Percentiles rank a stretch among this genome's conserved stretches.
phyloP scores from a whole-genome alignment of 257 asterid genomes.

The Fraxinus cuspidata region DNA sequence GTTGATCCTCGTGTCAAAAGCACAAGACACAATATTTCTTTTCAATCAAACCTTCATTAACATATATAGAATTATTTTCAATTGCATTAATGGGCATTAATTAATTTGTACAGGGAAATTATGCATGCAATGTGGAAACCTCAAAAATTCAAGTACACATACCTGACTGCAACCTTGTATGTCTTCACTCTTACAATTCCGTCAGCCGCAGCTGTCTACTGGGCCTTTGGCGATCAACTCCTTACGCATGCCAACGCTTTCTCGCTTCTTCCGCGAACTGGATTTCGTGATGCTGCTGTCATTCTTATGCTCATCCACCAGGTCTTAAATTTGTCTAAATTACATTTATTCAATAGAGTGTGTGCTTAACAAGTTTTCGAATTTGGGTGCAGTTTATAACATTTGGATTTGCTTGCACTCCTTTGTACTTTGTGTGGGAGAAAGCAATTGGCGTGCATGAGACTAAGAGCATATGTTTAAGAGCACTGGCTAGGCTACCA shows the following conservation, averaged over 20 bases:
- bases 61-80: no score
- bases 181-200: slow-evolving; percentile 41
- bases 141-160: slow-evolving; percentile 37
- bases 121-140: slow-evolving; percentile 27
- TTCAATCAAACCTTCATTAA: no score
- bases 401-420: slow-evolving; percentile 46
- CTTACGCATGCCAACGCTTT: slow-evolving; percentile 37
- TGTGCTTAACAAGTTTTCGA: neutral
- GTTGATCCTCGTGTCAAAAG: no score
- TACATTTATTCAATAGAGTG: neutral
- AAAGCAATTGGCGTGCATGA: slow-evolving; percentile 36
- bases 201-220: slow-evolving; percentile 38
- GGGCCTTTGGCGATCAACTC: slow-evolving; percentile 46
- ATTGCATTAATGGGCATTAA: no score
- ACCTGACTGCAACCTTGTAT: slow-evolving; percentile 34
- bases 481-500: slow-evolving; percentile 40
- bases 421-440: slow-evolving; percentile 32
- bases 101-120: slow-evolving; percentile 30
- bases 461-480: slow-evolving; percentile 34
- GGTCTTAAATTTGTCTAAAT: slow-evolving; percentile 16
- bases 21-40: no score
- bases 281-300: slow-evolving; percentile 39
- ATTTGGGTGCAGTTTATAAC: slow-evolving; percentile 42
- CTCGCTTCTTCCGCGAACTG: slow-evolving; percentile 32
- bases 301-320: slow-evolving; percentile 46